Conservation (phyloP, 148 eudicot genomes). For the Nyssa sinensis region DNA sequence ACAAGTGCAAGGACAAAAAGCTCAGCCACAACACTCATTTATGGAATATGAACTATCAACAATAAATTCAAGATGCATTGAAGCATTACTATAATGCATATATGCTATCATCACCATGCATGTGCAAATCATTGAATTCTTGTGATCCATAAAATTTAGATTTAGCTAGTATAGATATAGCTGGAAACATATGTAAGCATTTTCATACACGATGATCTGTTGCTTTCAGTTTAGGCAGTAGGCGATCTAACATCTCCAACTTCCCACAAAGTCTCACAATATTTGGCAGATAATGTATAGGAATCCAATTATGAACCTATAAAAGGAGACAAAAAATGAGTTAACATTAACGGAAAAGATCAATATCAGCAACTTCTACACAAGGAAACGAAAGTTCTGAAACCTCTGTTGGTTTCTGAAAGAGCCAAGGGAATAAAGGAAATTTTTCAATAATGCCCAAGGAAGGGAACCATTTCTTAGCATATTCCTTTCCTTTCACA, state of each 20-base stretch:
- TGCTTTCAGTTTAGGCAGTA: constrained; percentile 93
- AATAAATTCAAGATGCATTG: background rate
- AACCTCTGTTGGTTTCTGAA: background rate
- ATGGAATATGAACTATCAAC: constrained; percentile 1
- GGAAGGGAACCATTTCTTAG: background rate
- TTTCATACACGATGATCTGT: constrained; percentile 90
- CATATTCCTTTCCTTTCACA: constrained; percentile 3
- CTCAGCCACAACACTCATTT: background rate
- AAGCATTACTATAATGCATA: background rate
- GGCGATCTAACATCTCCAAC: constrained; percentile 96
- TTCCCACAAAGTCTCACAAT: constrained; percentile 90
- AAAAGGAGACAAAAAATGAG: constrained; percentile 10
- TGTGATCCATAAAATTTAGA: background rate
- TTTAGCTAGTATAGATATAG: constrained; percentile 1
- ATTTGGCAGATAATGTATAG: constrained; percentile 86
- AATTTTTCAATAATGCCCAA: constrained; percentile 3
- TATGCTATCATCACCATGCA: background rate
- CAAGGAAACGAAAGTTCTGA: constrained; percentile 7
- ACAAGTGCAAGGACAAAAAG: background rate
- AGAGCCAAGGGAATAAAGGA: background rate
- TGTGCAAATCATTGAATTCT: background rate
- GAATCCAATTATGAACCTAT: constrained; percentile 77
- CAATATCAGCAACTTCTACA: background rate
- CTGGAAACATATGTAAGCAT: constrained; percentile 2
- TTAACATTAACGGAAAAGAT: background rate